These are phyloP conservation scores for Serendipita sp. DNA, from an alignment of 768 basidiomycete species.

Conservation along the genomic window DNA sequence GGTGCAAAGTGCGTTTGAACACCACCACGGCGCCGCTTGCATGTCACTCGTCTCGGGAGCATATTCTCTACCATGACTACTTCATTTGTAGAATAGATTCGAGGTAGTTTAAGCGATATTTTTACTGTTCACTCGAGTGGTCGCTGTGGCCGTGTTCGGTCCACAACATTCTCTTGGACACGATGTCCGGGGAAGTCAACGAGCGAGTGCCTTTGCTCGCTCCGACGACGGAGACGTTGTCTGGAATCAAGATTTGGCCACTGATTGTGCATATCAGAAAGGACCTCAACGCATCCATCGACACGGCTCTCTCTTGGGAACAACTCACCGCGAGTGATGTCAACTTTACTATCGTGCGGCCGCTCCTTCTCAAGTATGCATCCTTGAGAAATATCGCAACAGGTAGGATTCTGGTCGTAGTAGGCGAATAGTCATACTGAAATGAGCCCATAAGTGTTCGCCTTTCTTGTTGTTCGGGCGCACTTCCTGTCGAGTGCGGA, in stretches of 20 bases:
- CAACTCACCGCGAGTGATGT: constrained; percentile 73
- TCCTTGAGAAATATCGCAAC: constrained; percentile 53
- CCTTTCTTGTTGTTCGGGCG: constrained; percentile 59
- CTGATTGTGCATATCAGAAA: neutral
- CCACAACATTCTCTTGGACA: no score
- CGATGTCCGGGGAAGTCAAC: neutral
- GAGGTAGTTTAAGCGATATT: no score
- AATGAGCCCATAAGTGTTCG: constrained; percentile 34
- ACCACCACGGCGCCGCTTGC: no score
- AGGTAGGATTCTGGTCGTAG: constrained; percentile 5
- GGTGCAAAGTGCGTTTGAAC: no score
- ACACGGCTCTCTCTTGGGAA: constrained; percentile 1
- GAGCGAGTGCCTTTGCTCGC: constrained; percentile 2
- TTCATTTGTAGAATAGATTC: no score
- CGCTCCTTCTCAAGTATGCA: constrained; percentile 65
- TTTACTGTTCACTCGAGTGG: no score
- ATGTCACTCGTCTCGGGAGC: no score
- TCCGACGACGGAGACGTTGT: neutral
- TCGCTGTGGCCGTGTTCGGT: no score
- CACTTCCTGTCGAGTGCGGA: constrained; percentile 61
- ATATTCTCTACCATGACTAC: no score
- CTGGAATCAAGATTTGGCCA: neutral
- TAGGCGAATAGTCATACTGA: neutral
- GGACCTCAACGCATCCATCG: neutral
- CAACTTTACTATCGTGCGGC: constrained; percentile 68